Evolutionary conservation across 2,329 filamentous ascomycete genomes (phyloP), one percentile per base, ranked within the genome.

Genomic region (Cercospora janseana): DNA sequence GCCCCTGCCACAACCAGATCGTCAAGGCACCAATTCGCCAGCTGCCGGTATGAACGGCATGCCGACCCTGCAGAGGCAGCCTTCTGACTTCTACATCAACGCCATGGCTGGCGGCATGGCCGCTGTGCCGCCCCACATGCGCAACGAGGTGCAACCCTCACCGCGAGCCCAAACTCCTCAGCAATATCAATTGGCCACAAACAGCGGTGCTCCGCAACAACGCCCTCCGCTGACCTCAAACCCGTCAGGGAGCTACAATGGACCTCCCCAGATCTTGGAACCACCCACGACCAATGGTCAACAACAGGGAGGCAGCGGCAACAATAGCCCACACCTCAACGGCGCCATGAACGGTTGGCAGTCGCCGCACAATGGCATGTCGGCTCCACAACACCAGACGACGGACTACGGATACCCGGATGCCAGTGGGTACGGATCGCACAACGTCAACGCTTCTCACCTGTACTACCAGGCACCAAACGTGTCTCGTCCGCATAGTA

Each of bases 281-380:
- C 83, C 84, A 16, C 89, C 91, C 10, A 75, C 83, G 20, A 91
- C 82, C 68, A 79, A 88, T 55, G 88, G 92, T 66, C 85, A 87
- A 52, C 83, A 86, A 57, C 84, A 86, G 61, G 76, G 81, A 2
- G 82, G 79, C 1, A 95, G 88, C 66, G 85, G 81, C n/a, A 82
- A 76, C 49, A 87, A 87, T 46, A 95, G 90, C 69, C 91, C 92
- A 43, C 91, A 96, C 69, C 88, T 95, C 82, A 60, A 58, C 28
- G 72, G 74, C 55, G 83, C 79, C 54, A 79, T 88, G 55, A 57
- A 56, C 9, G 87, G 88, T 47, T 96, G 92, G 91, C 87, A 89
- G 59, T 94, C 90, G 4, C 90, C 90, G 3, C 87, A 91, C 59
- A 81, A 82, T 57, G 79, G 80, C 24, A 82, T 89, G 58, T 82